Evolutionary conservation across 768 basidiomycete genomes (phyloP).

Genomic region (Termitomyces eurrhizus): DNA sequence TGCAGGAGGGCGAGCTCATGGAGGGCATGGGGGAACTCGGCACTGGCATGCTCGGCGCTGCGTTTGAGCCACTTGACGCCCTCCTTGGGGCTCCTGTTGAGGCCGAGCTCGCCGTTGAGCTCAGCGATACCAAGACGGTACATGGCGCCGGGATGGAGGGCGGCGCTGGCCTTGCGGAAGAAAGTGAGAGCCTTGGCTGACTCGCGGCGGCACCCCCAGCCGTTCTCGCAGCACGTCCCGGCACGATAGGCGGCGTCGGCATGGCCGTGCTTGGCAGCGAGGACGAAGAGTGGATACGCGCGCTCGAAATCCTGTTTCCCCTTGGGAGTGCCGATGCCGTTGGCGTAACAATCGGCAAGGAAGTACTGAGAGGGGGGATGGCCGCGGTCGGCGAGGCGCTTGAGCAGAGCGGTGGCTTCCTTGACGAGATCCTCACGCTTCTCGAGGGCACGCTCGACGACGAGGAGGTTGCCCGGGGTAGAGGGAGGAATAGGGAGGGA

Average conservation of each 20-base stretch:
- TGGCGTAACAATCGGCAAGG: conserved; percentile 96
- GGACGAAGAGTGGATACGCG: conserved; percentile 92
- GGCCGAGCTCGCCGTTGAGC: conserved; percentile 90
- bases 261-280: conserved; percentile 96
- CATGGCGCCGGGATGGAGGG: conserved; percentile 91
- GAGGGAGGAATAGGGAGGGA: conserved; percentile 72
- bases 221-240: conserved; percentile 97
- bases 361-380: conserved; percentile 96
- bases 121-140: conserved; percentile 96
- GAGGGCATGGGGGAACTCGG: conserved; percentile 94
- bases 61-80: conserved; percentile 99
- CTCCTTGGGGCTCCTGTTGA: conserved; percentile 86
- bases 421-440: conserved; percentile 85
- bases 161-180: conserved; percentile 90
- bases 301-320: conserved; percentile 94
- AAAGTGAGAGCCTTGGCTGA: conserved; percentile 88
- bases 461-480: conserved; percentile 70
- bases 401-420: conserved; percentile 85
- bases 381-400: conserved; percentile 89
- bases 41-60: conserved; percentile 90
- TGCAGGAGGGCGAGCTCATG: conserved; percentile 93
- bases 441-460: conserved; percentile 75
- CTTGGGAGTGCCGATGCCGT: conserved; percentile 93
- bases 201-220: conserved; percentile 96
- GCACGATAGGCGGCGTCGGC: conserved; percentile 94